phyloP scores from a whole-genome alignment of 768 basidiomycete genomes.

The Cystofilobasidium bisporidii region DNA sequence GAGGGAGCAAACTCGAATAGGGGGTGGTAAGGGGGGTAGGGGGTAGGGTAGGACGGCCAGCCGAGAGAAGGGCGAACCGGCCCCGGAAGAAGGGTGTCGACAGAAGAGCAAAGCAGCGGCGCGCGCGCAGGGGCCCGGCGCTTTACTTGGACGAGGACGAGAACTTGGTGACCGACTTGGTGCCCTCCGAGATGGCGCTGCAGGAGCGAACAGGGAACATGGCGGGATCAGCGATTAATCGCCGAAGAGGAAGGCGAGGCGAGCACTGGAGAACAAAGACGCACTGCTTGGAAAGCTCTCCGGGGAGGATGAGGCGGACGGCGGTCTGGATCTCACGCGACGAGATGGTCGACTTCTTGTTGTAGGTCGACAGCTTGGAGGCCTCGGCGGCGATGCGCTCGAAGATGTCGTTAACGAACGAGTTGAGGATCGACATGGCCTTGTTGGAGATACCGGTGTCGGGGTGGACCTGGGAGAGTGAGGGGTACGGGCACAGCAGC shows the following conservation, averaged over 20 bases:
- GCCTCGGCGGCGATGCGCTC: conserved; percentile 85
- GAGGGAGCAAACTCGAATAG: too few species aligned
- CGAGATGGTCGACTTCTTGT: conserved; percentile 97
- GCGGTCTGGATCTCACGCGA: conserved; percentile 97
- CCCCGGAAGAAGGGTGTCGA: background rate
- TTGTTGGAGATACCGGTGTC: conserved; percentile 99
- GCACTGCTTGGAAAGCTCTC: conserved; percentile 62
- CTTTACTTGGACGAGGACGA: conserved; percentile 23
- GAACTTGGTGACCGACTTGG: conserved; percentile 70
- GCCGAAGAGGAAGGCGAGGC: background rate
- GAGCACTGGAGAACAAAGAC: background rate
- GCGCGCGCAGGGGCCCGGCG: background rate
- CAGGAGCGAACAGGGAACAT: conserved; percentile 37
- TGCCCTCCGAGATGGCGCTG: conserved; percentile 87
- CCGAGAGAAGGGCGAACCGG: background rate
- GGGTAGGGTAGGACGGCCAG: too few species aligned
- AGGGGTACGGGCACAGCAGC: conserved; percentile 75
- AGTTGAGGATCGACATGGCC: conserved; percentile 83
- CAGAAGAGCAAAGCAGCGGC: background rate
- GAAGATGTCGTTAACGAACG: conserved; percentile 88
- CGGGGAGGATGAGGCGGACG: conserved; percentile 91
- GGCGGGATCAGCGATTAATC: background rate
- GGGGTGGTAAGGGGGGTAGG: too few species aligned
- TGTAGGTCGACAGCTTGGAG: conserved; percentile 90
- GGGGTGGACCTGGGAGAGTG: conserved; percentile 79